Conservation (phyloP, 2,329 filamentous ascomycete species). For the Camillea tinctor region DNA sequence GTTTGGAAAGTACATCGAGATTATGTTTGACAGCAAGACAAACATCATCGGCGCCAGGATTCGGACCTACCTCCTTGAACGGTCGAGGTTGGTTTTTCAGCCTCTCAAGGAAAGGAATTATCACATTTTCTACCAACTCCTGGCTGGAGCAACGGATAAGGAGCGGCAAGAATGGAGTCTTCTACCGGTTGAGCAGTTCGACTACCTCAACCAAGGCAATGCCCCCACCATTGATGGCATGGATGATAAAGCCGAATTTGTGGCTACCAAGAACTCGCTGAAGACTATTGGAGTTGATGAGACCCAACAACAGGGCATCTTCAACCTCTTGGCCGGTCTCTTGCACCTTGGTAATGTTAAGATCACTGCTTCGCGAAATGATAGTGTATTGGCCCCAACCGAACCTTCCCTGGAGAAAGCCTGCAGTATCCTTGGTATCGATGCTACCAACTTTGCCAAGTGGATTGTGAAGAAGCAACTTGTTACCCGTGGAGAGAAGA, state of each 20-base stretch:
- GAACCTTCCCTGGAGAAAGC: slow-evolving; percentile 83
- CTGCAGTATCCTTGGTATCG: slow-evolving; percentile 82
- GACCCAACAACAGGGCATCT: slow-evolving; percentile 77
- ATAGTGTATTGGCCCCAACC: slow-evolving; percentile 75
- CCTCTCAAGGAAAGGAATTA: slow-evolving; percentile 98
- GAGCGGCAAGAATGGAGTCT: slow-evolving; percentile 79
- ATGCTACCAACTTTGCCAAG: slow-evolving; percentile 82
- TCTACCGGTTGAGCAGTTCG: slow-evolving; percentile 82
- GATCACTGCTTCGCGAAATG: slow-evolving; percentile 85
- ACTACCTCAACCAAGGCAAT: slow-evolving; percentile 94
- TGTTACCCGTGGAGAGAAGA: slow-evolving; percentile 94
- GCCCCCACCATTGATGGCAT: slow-evolving; percentile 89
- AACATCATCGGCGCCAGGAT: slow-evolving; percentile 99
- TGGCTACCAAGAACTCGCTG: slow-evolving; percentile 82
- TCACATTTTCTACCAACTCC: slow-evolving; percentile 97
- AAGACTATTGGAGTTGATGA: slow-evolving; percentile 80
- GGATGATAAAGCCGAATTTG: slow-evolving; percentile 92
- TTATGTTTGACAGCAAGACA: slow-evolving; percentile 94
- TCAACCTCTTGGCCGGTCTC: slow-evolving; percentile 84
- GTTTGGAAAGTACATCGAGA: slow-evolving; percentile 99
- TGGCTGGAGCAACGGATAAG: slow-evolving; percentile 83
- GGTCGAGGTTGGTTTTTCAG: slow-evolving; percentile 94
- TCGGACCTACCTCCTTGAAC: slow-evolving; percentile 90
- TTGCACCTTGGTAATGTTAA: slow-evolving; percentile 96
- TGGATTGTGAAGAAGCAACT: slow-evolving; percentile 99